Conservation (phyloP, 176 grass and related monocot genomes). For the Guadua angustifolia region DNA sequence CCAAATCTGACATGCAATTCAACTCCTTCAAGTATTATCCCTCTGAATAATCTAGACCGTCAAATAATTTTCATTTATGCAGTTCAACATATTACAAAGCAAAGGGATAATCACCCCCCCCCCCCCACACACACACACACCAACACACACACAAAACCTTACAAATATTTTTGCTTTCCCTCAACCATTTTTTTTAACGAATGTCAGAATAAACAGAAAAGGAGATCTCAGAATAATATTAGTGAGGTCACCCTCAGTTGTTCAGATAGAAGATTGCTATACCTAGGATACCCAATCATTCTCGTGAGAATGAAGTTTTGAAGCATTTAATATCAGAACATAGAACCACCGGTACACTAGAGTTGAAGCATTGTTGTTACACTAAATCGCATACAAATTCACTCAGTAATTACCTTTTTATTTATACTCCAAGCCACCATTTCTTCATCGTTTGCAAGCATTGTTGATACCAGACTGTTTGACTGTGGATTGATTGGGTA, state of each 20-base stretch:
- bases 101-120: no score
- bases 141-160: no score
- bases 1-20: constrained; percentile 9
- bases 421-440: not conserved
- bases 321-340: constrained; percentile 24
- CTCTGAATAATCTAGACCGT: constrained; percentile 29
- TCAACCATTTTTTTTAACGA: constrained; percentile 11
- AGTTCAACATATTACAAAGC: constrained; percentile 21
- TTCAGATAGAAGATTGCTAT: constrained; percentile 41
- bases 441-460: constrained; percentile 11
- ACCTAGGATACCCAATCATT: constrained; percentile 30
- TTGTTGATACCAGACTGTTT: constrained; percentile 22
- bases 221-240: constrained; percentile 36
- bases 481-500: constrained; percentile 10
- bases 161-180: constrained; percentile 11
- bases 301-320: not conserved
- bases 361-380: constrained; percentile 19
- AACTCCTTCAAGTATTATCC: constrained; percentile 14
- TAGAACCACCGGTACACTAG: not conserved
- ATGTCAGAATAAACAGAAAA: constrained; percentile 27
- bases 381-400: constrained; percentile 21
- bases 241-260: not conserved
- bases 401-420: not conserved
- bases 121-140: no score
- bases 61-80: constrained; percentile 31